phyloP scores from a whole-genome alignment of 2,329 filamentous ascomycete species.

The Periconia digitata region DNA sequence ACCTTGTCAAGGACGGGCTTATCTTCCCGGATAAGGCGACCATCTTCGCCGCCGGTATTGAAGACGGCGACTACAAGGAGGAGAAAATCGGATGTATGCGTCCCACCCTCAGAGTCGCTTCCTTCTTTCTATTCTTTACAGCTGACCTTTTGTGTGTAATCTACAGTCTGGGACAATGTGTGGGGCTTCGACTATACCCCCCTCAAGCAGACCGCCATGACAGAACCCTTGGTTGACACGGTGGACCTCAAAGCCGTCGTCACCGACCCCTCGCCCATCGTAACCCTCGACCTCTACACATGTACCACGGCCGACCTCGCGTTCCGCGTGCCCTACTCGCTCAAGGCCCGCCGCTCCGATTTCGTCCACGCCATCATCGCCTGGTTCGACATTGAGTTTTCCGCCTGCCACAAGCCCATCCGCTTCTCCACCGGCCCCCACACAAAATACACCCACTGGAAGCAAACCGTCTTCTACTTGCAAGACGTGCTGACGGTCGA shows the following conservation, averaged over 20 bases:
- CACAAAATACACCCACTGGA: slow-evolving; percentile 99
- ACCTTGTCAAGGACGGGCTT: slow-evolving; percentile 80
- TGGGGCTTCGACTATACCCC: slow-evolving; percentile 97
- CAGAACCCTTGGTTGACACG: slow-evolving; percentile 94
- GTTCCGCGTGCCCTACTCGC: slow-evolving; percentile 76
- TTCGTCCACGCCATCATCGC: slow-evolving; percentile 95
- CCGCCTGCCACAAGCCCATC: slow-evolving; percentile 96
- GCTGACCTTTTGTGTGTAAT: neutral
- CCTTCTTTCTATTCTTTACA: neutral
- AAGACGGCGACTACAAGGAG: slow-evolving; percentile 99
- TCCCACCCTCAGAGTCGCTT: neutral
- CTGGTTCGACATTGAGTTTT: slow-evolving; percentile 99
- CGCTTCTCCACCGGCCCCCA: slow-evolving; percentile 96
- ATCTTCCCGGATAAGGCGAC: slow-evolving; percentile 99
- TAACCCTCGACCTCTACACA: slow-evolving; percentile 91
- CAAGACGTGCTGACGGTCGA: slow-evolving; percentile 90
- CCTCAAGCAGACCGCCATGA: slow-evolving; percentile 88
- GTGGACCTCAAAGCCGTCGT: slow-evolving; percentile 97
- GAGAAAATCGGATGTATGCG: slow-evolving; percentile 94
- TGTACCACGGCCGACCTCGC: slow-evolving; percentile 81
- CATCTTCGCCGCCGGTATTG: slow-evolving; percentile 94
- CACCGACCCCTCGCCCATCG: slow-evolving; percentile 81
- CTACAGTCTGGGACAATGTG: slow-evolving; percentile 96
- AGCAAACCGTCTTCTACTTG: slow-evolving; percentile 99
- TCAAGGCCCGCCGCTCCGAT: slow-evolving; percentile 80